Conservation (phyloP, 2,329 filamentous ascomycete genomes). For the Periconia macrospinosa region DNA sequence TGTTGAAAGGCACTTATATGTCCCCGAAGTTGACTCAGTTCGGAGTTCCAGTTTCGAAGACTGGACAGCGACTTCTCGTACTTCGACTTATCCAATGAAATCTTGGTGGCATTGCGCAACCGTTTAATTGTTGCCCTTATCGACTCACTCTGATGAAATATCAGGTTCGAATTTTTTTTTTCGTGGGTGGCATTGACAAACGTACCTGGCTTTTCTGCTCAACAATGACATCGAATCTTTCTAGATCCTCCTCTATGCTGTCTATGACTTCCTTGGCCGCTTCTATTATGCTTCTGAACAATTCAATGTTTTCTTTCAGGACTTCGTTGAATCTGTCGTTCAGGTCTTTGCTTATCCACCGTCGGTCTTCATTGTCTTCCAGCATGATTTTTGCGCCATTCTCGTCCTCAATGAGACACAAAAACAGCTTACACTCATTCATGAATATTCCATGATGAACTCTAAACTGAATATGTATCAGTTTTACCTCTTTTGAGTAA, state of each 20-base stretch:
- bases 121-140: conserved; percentile 16
- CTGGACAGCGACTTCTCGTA: conserved; percentile 14
- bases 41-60: conserved; percentile 20
- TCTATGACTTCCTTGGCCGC: conserved; percentile 14
- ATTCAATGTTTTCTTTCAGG: conserved; percentile 15
- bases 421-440: conserved; percentile 24
- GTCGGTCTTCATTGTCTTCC: conserved; percentile 12
- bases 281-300: conserved; percentile 17
- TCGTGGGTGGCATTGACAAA: background rate
- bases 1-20: conserved; percentile 21
- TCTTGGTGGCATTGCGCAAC: conserved; percentile 11
- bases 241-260: conserved; percentile 13
- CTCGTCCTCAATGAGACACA: conserved; percentile 19
- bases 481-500: conserved; percentile 19
- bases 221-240: conserved; percentile 18
- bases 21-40: conserved; percentile 17
- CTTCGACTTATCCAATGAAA: conserved; percentile 21
- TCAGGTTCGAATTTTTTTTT: too few relatives aligned
- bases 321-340: conserved; percentile 15
- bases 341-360: conserved; percentile 18
- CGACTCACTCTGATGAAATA: conserved; percentile 14
- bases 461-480: conserved; percentile 15
- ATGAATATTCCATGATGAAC: conserved; percentile 20
- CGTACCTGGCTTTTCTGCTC: conserved; percentile 15
- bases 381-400: conserved; percentile 17